A percentile compares a stretch with the other conserved stretches of the same genome.
phyloP scores from a whole-genome alignment of 805 yeast species.

The Nakazawaea sp. region DNA sequence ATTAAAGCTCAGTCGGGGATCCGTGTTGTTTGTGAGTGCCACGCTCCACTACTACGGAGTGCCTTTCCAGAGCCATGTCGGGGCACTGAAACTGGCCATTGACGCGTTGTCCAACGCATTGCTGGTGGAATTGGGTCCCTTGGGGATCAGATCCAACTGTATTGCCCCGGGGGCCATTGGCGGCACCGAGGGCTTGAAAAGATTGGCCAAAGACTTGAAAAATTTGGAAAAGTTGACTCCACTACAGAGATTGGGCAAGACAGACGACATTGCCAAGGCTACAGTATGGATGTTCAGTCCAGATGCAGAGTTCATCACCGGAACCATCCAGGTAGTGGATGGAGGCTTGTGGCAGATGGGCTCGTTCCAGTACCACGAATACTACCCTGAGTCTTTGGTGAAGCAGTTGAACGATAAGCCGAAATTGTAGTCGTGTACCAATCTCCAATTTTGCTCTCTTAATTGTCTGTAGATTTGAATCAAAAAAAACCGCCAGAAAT shows the following conservation, averaged over 20 bases:
- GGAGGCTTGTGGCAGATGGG: conserved; percentile 90
- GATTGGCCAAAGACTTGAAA: conserved; percentile 33
- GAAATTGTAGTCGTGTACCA: conserved; percentile 3
- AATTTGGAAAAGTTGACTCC: conserved; percentile 45
- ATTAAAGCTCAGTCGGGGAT: conserved; percentile 61
- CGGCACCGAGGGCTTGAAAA: conserved; percentile 78
- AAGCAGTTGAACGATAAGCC: conserved; percentile 14
- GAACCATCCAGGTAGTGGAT: conserved; percentile 76
- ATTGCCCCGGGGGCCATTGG: conserved; percentile 91
- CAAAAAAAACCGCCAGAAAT: too few species aligned
- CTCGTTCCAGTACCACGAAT: conserved; percentile 18
- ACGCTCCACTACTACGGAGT: conserved; percentile 87
- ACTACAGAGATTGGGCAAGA: conserved; percentile 59
- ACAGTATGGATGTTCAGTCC: conserved; percentile 80
- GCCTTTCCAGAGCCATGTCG: conserved; percentile 84
- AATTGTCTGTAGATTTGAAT: too few species aligned
- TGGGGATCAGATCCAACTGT: conserved; percentile 77
- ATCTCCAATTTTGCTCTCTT: background rate
- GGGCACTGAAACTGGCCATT: conserved; percentile 94
- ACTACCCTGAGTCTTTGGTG: conserved; percentile 36
- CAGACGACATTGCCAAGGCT: conserved; percentile 79
- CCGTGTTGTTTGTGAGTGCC: conserved; percentile 74
- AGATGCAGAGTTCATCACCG: conserved; percentile 73
- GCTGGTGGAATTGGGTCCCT: conserved; percentile 88
- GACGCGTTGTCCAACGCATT: conserved; percentile 80